A percentile compares a stretch with the other conserved stretches of the same genome.
These are phyloP conservation scores for Acanthamoeba triangularis DNA, from an alignment of 208 protist genomes.

Conservation along the genomic window DNA sequence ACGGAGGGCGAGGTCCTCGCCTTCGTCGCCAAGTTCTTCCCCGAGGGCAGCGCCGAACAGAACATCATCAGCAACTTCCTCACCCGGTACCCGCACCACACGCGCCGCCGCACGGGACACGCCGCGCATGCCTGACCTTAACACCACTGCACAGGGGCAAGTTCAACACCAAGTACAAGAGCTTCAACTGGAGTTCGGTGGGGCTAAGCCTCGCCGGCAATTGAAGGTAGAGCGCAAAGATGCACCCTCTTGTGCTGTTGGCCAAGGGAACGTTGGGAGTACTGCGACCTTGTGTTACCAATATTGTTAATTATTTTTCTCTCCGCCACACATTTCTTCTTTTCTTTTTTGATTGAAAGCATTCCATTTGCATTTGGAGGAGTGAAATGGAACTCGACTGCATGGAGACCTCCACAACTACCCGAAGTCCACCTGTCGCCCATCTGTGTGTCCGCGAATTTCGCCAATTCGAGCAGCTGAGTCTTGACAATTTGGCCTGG, in stretches of 20 bases:
- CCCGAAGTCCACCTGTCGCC: not conserved
- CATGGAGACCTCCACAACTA: not conserved
- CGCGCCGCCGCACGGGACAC: too few species aligned
- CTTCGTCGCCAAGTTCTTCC: conserved; percentile 49
- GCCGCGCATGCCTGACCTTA: not conserved
- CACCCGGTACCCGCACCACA: not conserved
- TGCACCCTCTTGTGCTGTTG: too few species aligned
- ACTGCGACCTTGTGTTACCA: too few species aligned
- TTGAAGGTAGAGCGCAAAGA: not conserved
- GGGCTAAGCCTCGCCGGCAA: not conserved
- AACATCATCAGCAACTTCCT: conserved; percentile 59
- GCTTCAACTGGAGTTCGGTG: not conserved
- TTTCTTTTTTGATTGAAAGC: too few species aligned
- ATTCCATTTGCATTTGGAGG: too few species aligned
- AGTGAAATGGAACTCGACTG: too few species aligned
- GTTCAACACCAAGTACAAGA: not conserved
- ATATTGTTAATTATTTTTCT: too few species aligned
- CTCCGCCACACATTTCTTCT: too few species aligned
- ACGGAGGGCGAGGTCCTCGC: conserved; percentile 4
- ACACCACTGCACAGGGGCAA: not conserved
- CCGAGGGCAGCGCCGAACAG: conserved; percentile 33
- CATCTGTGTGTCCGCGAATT: not conserved
- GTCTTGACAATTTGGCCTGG: not conserved
- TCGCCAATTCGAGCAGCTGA: conserved; percentile 28
- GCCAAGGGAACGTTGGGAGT: too few species aligned